Evolutionary conservation across 805 yeast species (phyloP).

Genomic region (Kazachstania taianensis): DNA sequence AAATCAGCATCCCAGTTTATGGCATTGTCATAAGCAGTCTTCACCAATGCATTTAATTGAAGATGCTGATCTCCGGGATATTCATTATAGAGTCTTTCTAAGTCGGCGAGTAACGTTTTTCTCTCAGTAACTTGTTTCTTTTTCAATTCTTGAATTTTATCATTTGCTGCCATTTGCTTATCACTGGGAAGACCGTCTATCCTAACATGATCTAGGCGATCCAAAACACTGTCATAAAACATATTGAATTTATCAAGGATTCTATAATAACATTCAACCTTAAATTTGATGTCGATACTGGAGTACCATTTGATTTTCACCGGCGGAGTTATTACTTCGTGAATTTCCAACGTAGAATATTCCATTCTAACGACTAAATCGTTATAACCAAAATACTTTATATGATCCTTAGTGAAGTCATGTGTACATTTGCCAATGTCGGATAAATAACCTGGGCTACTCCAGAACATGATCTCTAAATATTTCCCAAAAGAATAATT

Average conservation of each 20-base stretch:
- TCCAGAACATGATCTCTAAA: conserved; percentile 77
- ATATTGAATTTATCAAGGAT: conserved; percentile 42
- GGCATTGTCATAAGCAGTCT: conserved; percentile 69
- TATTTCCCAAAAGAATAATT: conserved; percentile 90
- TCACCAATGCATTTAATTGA: conserved; percentile 55
- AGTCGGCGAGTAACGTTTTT: conserved; percentile 32
- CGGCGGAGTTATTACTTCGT: conserved; percentile 71
- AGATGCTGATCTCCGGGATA: conserved; percentile 58
- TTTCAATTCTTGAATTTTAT: conserved; percentile 49
- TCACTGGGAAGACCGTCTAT: conserved; percentile 61
- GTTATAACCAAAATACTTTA: conserved; percentile 73
- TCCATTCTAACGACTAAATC: conserved; percentile 73
- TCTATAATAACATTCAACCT: conserved; percentile 48
- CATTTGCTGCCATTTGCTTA: conserved; percentile 57
- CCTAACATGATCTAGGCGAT: conserved; percentile 67
- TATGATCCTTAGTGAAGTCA: conserved; percentile 72
- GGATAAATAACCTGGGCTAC: conserved; percentile 41
- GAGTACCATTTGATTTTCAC: conserved; percentile 64
- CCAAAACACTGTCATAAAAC: conserved; percentile 66
- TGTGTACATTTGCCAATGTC: conserved; percentile 65
- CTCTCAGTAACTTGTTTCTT: conserved; percentile 43
- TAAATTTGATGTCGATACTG: conserved; percentile 54
- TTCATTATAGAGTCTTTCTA: conserved; percentile 42
- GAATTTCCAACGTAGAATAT: conserved; percentile 61
- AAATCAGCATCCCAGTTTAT: conserved; percentile 84